A percentile compares a stretch with the other conserved stretches of the same genome.
phyloP scores from a whole-genome alignment of 371 early-diverging fungal genomes.

The Apophysomyces ossiformis region DNA sequence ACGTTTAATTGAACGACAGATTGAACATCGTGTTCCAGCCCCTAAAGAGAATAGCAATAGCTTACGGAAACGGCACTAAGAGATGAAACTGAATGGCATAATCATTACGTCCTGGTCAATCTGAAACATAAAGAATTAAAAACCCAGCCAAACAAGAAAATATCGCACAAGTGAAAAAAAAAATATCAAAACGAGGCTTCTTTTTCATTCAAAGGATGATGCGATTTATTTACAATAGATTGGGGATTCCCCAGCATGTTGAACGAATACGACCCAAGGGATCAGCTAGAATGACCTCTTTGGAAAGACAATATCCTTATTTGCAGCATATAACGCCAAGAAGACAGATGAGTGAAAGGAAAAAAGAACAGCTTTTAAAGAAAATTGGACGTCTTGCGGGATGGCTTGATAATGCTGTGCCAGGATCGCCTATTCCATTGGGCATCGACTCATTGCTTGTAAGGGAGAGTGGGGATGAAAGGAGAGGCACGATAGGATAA shows the following conservation, averaged over 20 bases:
- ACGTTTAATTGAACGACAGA: constrained; percentile 39
- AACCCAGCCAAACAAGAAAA: neutral
- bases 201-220: constrained; percentile 19
- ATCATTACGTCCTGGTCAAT: constrained; percentile 1
- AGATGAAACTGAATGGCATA: neutral
- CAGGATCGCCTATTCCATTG: constrained; percentile 50
- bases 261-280: constrained; percentile 31
- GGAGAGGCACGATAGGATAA: neutral
- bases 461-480: constrained; percentile 3
- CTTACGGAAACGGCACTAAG: constrained; percentile 9
- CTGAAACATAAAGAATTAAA: neutral
- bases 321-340: constrained; percentile 33
- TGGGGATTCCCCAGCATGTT: constrained; percentile 30
- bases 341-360: constrained; percentile 24
- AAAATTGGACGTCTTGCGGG: constrained; percentile 33
- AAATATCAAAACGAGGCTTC: neutral
- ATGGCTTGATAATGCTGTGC: constrained; percentile 50
- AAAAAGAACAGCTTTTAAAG: constrained; percentile 30
- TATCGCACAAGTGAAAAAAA: neutral
- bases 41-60: constrained; percentile 11
- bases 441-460: constrained; percentile 50
- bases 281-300: constrained; percentile 16
- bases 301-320: constrained; percentile 28
- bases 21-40: neutral
- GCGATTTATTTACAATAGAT: constrained; percentile 31